Evolutionary conservation across 129 eudicot species (phyloP), one percentile per base, ranked within the genome.

Genomic region (Cynara cardunculus): DNA sequence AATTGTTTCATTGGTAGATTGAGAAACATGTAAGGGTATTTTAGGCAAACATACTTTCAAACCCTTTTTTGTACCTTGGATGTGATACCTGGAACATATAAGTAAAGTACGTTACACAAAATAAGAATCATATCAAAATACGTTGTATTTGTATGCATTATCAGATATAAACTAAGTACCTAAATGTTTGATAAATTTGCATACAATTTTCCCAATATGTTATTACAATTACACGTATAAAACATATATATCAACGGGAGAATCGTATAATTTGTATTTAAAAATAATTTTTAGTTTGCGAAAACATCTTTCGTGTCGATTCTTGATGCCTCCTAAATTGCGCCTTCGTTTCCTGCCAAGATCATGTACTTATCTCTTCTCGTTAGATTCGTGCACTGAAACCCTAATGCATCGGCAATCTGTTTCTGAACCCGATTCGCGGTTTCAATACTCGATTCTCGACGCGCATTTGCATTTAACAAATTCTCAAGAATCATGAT

Each of bases 331-430:
- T 73, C 65, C 69, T 77, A 87, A 25, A 87, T 31, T 53, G 73
- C 74, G 61, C 92, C 92, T 71, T 91, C 89, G 3, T 85, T 91
- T 19, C 96, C 91, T 5, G 96, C 96, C 81, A 88, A 67, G 72
- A 77, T 72, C 87, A 74, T 66, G 73, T 91, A 91, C 87, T 91
- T 91, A 21, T 91, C 93, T 80, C 83, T 89, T 81, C 96, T 85
- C 7, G 96, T 91, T 46, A 87, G 77, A 46, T 26, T 85, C 12
- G 96, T 91, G 76, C 96, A 91, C 13, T 73, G 82, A 79, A 87
- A 91, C 80, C 89, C 89, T 27, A 91, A 80, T 2, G 86, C 84
- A 34, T 78, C 77, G 2, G 82, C 96, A 27, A 91, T 75, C 65
- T 77, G 79, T 46, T 64, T 85, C 71, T 91, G 96, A 16, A 85